Evolutionary conservation across 768 basidiomycete species (phyloP), one percentile per base, ranked within the genome.

Genomic region (Termitomyces sp.): DNA sequence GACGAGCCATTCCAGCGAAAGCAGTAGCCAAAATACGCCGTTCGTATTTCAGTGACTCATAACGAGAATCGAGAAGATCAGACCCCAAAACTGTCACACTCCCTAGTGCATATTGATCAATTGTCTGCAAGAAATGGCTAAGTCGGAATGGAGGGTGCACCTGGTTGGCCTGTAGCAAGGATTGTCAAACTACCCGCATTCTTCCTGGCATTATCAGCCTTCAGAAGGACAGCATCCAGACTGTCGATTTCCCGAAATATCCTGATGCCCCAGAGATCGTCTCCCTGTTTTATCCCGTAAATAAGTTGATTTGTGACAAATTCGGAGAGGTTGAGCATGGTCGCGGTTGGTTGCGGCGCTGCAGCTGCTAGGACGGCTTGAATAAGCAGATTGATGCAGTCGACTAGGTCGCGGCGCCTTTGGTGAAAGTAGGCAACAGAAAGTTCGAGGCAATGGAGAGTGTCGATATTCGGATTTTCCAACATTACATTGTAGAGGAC

Each of bases 41-140:
- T 65, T 94, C 90, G 54, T 86, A 85, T 65, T 81, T 83, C 51
- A 94, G 75, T 0, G 87, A 90, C 36, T 90, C 85, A 63, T 83
- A 81, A 32, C 90, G 83, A 40, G 86, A 82, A 49, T 77, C 81
- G 1, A 88, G 75, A 58, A 91, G 76, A 59, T 89, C 87, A 47
- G 77, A 79, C 8, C 90, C 88, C 45, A 94, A 72, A 2, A 75
- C 70, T 5, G 57, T 58, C 16, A 80, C 75, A 52, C 69, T 71
- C 44, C 75, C 82, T 84, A 56, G 11, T 58, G 55, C 16, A 41
- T 16, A 52, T 26, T 20, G 18, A 18, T 56, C 14, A 61, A 56
- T 38, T 36, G 35, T 9, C 33, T 43, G 11, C 16, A n/a, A 33
- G 46, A 13, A 24, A 10, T 11, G 41, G 35, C 10, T n/a, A n/a